phyloP scores from a whole-genome alignment of 257 asterid genomes.

The Anisodus tanguticus region DNA sequence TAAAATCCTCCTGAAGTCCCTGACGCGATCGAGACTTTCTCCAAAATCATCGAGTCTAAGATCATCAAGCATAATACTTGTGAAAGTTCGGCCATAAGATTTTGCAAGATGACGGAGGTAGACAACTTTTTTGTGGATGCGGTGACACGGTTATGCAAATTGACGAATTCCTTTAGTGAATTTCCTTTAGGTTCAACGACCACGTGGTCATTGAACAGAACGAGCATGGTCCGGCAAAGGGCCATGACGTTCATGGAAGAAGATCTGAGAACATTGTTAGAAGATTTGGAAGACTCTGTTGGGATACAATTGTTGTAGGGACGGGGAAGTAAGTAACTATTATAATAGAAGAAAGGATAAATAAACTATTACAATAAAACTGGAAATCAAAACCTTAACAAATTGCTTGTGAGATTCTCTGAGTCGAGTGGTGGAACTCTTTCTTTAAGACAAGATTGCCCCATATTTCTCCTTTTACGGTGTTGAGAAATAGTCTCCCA shows the following conservation, averaged over 20 bases:
- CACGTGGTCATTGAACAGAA: conserved; percentile 49
- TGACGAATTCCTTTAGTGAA: conserved; percentile 49
- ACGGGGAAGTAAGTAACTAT: no score
- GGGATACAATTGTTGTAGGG: no score
- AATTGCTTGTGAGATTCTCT: no score
- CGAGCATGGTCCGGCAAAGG: conserved; percentile 63
- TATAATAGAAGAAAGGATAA: no score
- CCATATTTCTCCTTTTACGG: no score
- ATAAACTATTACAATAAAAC: no score
- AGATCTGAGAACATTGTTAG: conserved; percentile 59
- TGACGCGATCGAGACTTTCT: conserved; percentile 50
- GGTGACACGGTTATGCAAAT: conserved; percentile 51
- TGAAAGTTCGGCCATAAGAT: conserved; percentile 24
- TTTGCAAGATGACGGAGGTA: conserved; percentile 49
- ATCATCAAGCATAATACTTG: conserved; percentile 45
- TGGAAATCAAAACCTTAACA: no score
- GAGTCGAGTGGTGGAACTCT: no score
- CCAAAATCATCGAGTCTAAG: conserved; percentile 53
- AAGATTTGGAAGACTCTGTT: conserved; percentile 46
- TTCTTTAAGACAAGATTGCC: no score
- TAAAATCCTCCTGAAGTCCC: conserved; percentile 55
- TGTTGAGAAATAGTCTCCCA: no score
- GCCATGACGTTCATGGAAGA: conserved; percentile 81
- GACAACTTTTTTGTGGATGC: conserved; percentile 60
- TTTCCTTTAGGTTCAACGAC: conserved; percentile 46